Percentiles rank a stretch among this genome's conserved stretches.
Conservation (phyloP, 495 filamentous ascomycete species). For the Penicillium bialowiezense region DNA sequence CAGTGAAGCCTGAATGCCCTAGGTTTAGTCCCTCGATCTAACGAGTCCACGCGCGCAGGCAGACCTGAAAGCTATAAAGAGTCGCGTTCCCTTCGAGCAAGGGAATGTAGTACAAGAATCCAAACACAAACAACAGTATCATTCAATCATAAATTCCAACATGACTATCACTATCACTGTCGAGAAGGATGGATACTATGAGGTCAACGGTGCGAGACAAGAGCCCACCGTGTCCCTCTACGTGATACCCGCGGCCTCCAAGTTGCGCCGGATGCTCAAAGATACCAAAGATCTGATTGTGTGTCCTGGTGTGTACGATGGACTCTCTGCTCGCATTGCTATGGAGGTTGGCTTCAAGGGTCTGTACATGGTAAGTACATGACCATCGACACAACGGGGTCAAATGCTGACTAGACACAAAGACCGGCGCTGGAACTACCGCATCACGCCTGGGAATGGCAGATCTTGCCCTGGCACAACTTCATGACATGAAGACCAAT, state of each 20-base stretch:
- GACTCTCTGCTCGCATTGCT: slow-evolving; percentile 63
- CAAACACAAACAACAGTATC: neutral
- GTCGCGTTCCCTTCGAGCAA: neutral
- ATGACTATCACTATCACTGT: slow-evolving; percentile 39
- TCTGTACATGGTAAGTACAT: slow-evolving; percentile 60
- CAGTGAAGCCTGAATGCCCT: neutral
- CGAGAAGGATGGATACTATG: slow-evolving; percentile 38
- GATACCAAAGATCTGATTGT: slow-evolving; percentile 46
- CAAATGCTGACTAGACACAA: slow-evolving; percentile 2
- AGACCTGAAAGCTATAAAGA: slow-evolving; percentile 7
- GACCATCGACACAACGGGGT: neutral
- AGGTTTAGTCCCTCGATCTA: neutral
- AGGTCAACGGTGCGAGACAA: slow-evolving; percentile 30
- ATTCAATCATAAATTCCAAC: neutral
- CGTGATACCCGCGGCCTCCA: slow-evolving; percentile 40
- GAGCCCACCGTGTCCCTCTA: slow-evolving; percentile 33
- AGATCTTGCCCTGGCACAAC: slow-evolving; percentile 62
- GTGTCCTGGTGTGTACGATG: slow-evolving; percentile 68
- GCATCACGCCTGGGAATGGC: slow-evolving; percentile 62
- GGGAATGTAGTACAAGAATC: neutral
- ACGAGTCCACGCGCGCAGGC: neutral
- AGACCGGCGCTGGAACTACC: slow-evolving; percentile 69
- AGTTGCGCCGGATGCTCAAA: slow-evolving; percentile 44
- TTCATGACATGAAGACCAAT: slow-evolving; percentile 64
- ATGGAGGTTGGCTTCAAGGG: slow-evolving; percentile 58